Percentiles rank a stretch among this genome's conserved stretches.
These are phyloP conservation scores for Alternaria triticina DNA, from an alignment of 2,329 filamentous ascomycete species.

Conservation along the genomic window DNA sequence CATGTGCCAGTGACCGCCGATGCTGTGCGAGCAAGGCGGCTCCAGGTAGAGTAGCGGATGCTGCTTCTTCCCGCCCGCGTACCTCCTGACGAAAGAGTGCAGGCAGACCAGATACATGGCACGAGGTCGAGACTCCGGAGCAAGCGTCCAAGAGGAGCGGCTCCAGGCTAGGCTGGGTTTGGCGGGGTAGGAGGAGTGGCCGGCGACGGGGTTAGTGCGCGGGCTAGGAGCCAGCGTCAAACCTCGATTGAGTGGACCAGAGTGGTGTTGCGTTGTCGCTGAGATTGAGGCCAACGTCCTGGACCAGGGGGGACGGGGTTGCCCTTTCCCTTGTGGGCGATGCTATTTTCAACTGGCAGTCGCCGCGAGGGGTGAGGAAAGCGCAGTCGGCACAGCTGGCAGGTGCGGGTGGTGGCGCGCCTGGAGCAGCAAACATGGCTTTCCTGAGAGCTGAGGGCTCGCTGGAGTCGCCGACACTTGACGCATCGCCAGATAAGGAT, in stretches of 20 bases:
- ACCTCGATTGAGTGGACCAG: background rate
- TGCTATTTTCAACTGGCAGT: background rate
- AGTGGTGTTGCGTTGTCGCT: conserved; percentile 1
- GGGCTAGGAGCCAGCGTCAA: conserved; percentile 1
- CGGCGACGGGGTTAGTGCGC: background rate
- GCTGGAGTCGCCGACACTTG: conserved; percentile 9
- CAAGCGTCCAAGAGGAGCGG: background rate
- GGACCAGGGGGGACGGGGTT: conserved; percentile 3
- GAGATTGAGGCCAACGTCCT: background rate
- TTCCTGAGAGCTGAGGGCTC: background rate
- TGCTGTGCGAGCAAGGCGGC: conserved; percentile 16
- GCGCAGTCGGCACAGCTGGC: conserved; percentile 5
- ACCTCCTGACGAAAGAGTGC: background rate
- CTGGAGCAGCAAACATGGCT: conserved; percentile 3
- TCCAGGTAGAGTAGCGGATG: conserved; percentile 5
- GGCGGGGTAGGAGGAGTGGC: conserved; percentile 8
- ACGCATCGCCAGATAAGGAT: conserved; percentile 11
- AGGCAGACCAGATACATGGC: background rate
- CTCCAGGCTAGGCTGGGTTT: conserved; percentile 7
- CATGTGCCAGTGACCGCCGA: conserved; percentile 4
- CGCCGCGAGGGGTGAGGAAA: background rate
- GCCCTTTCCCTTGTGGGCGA: conserved; percentile 4
- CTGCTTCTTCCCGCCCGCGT: conserved; percentile 5
- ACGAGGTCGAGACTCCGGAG: conserved; percentile 5
- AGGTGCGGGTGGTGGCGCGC: conserved; percentile 9